These are phyloP conservation scores for Scedosporium boydii DNA, from an alignment of 2,329 filamentous ascomycete genomes.

Conservation along the genomic window DNA sequence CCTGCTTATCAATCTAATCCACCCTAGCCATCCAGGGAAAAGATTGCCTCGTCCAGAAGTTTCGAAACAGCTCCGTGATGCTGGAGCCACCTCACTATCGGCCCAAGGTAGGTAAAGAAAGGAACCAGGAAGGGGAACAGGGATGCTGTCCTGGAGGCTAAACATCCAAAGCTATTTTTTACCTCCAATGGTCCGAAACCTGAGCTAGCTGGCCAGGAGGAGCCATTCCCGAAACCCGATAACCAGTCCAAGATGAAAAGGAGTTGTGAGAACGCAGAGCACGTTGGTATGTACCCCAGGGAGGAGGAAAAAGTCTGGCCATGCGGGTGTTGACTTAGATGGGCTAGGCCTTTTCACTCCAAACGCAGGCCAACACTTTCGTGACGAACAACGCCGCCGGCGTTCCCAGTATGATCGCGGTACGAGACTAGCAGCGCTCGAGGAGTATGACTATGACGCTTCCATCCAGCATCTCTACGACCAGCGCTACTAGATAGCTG, in stretches of 20 bases:
- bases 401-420: conserved; percentile 76
- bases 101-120: conserved; percentile 55
- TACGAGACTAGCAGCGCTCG: conserved; percentile 59
- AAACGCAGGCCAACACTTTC: conserved; percentile 61
- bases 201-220: conserved; percentile 57
- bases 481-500: neutral
- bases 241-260: conserved; percentile 82
- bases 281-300: conserved; percentile 56
- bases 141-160: neutral
- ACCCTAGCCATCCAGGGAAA: conserved; percentile 75
- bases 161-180: conserved; percentile 31
- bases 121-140: too few species aligned
- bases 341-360: conserved; percentile 66
- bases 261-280: conserved; percentile 77
- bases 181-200: conserved; percentile 37
- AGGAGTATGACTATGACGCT: conserved; percentile 48
- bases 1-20: conserved; percentile 8
- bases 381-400: conserved; percentile 66
- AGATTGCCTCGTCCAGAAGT: conserved; percentile 86
- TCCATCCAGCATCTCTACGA: conserved; percentile 29
- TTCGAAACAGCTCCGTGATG: conserved; percentile 95
- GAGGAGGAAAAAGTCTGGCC: neutral
- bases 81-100: conserved; percentile 71
- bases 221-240: conserved; percentile 67
- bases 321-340: neutral